Evolutionary conservation across 2,329 filamentous ascomycete genomes (phyloP).

Genomic region (Hymenoscyphus repandus): DNA sequence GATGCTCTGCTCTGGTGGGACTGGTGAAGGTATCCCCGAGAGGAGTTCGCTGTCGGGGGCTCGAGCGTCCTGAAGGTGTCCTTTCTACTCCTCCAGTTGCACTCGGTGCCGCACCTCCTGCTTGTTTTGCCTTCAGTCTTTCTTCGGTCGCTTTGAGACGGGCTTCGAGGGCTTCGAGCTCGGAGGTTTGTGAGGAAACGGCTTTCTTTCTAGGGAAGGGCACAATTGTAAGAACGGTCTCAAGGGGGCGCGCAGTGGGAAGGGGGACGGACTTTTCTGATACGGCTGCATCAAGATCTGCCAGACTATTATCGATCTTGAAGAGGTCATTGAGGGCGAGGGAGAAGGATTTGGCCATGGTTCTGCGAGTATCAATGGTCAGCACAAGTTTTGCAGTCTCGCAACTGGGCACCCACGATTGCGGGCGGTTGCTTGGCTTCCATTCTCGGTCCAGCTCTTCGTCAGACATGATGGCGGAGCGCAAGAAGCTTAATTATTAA

Average conservation of each 20-base stretch:
- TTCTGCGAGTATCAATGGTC: constrained; percentile 46
- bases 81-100: constrained; percentile 1
- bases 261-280: constrained; percentile 62
- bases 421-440: constrained; percentile 72
- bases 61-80: constrained; percentile 12
- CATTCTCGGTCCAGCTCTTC: constrained; percentile 70
- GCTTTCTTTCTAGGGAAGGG: constrained; percentile 62
- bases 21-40: constrained; percentile 17
- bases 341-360: constrained; percentile 82
- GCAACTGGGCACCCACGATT: constrained; percentile 61
- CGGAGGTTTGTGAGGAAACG: constrained; percentile 66
- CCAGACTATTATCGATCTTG: constrained; percentile 73
- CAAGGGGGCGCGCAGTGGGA: background rate
- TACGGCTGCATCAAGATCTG: constrained; percentile 68
- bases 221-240: background rate
- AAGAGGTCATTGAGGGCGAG: constrained; percentile 84
- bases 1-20: constrained; percentile 10
- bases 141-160: constrained; percentile 81
- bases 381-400: background rate
- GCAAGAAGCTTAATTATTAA: background rate
- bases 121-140: constrained; percentile 49
- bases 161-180: constrained; percentile 81
- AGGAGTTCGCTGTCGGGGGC: constrained; percentile 19
- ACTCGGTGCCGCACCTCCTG: background rate
- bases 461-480: constrained; percentile 42